Percentiles rank a stretch among this genome's conserved stretches.
phyloP scores from a whole-genome alignment of 2,329 filamentous ascomycete genomes.

The Colletotrichum sp. region DNA sequence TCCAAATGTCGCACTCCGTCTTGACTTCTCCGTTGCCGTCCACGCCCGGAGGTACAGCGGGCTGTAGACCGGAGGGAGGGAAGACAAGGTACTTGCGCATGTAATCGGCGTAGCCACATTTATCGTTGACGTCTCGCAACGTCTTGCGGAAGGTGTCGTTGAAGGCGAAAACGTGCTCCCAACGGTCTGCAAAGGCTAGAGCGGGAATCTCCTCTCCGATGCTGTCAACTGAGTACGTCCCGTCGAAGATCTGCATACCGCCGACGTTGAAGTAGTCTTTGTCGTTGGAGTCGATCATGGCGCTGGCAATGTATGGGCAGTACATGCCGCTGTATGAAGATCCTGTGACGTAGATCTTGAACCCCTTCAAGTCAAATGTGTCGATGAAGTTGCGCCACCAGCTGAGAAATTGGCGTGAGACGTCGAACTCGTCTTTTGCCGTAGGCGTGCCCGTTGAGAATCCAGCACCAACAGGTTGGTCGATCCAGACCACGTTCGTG shows the following conservation, averaged over 20 bases:
- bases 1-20: conserved; percentile 60
- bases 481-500: conserved; percentile 79
- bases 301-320: conserved; percentile 74
- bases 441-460: conserved; percentile 70
- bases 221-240: conserved; percentile 59
- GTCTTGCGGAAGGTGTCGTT: conserved; percentile 62
- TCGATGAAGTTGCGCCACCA: conserved; percentile 83
- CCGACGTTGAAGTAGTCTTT: conserved; percentile 70
- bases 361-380: conserved; percentile 70
- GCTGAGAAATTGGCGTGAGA: conserved; percentile 74
- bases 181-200: conserved; percentile 66
- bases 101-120: conserved; percentile 69
- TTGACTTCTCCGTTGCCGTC: conserved; percentile 37
- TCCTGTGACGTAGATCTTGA: conserved; percentile 76
- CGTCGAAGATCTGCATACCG: conserved; percentile 77
- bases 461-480: conserved; percentile 71
- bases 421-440: conserved; percentile 69
- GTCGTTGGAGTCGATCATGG: conserved; percentile 73
- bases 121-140: conserved; percentile 55
- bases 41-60: conserved; percentile 49
- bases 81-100: conserved; percentile 68
- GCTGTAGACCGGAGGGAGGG: conserved; percentile 69
- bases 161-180: conserved; percentile 64
- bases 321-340: conserved; percentile 74
- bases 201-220: conserved; percentile 52